These are phyloP conservation scores for Pyrenophora seminiperda DNA, from an alignment of 2,329 filamentous ascomycete genomes.

Conservation along the genomic window DNA sequence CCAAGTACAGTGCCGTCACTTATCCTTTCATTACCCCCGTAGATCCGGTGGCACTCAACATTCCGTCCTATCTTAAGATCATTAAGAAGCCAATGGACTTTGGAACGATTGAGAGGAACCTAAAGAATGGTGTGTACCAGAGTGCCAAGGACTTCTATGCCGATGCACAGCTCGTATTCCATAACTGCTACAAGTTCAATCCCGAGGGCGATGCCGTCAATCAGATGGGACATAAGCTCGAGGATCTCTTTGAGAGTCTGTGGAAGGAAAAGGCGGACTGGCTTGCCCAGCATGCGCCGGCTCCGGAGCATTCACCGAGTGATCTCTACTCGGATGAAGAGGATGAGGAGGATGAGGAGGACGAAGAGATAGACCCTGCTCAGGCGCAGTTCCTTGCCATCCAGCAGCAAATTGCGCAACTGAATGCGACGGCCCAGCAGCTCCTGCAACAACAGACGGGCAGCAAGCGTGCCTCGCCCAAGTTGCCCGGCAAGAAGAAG, in stretches of 20 bases:
- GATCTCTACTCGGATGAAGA: conserved; percentile 60
- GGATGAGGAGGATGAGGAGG: conserved; percentile 72
- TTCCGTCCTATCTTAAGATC: conserved; percentile 88
- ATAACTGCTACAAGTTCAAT: conserved; percentile 94
- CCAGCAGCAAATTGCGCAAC: conserved; percentile 71
- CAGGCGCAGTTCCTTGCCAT: conserved; percentile 57
- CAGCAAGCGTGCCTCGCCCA: conserved; percentile 62
- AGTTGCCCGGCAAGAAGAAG: conserved; percentile 55
- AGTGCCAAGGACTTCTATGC: conserved; percentile 83
- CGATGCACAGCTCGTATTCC: conserved; percentile 81
- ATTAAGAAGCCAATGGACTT: conserved; percentile 99
- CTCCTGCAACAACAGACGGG: conserved; percentile 41
- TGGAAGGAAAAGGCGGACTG: conserved; percentile 82
- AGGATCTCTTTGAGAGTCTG: conserved; percentile 74
- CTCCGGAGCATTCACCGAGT: conserved; percentile 68
- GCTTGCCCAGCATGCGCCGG: conserved; percentile 74
- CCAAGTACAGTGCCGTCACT: conserved; percentile 70
- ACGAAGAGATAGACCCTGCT: conserved; percentile 55
- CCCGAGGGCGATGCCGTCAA: conserved; percentile 76
- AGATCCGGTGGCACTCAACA: conserved; percentile 90
- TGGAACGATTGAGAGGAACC: conserved; percentile 76
- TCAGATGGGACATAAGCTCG: conserved; percentile 70
- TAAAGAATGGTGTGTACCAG: conserved; percentile 74
- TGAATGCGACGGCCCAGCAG: conserved; percentile 67
- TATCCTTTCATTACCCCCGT: conserved; percentile 81